Percentiles rank a stretch among this genome's conserved stretches.
phyloP scores from a whole-genome alignment of 1,139 yeast genomes.

The Kluyveromyces marxianus region DNA sequence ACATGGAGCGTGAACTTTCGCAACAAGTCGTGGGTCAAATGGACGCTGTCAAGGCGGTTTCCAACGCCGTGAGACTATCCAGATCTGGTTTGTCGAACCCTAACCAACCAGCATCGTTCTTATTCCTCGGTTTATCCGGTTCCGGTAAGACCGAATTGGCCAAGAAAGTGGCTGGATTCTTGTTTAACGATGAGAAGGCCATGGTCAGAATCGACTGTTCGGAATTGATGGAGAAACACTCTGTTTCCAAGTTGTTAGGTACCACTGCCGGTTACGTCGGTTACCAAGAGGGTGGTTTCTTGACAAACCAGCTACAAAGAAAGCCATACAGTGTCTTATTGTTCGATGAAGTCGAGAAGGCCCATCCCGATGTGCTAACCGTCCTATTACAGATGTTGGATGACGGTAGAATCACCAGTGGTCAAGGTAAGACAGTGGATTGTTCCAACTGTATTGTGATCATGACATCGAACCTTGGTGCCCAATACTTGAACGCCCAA shows the following conservation, averaged over 20 bases:
- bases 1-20: constrained; percentile 84
- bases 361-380: constrained; percentile 97
- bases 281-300: constrained; percentile 93
- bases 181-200: constrained; percentile 92
- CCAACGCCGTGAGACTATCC: constrained; percentile 86
- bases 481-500: constrained; percentile 72
- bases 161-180: constrained; percentile 89
- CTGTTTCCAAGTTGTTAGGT: constrained; percentile 89
- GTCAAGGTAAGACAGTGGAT: constrained; percentile 88
- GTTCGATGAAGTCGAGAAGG: constrained; percentile 96
- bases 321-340: constrained; percentile 91
- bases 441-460: constrained; percentile 88
- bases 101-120: constrained; percentile 89
- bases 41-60: constrained; percentile 93
- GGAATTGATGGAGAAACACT: constrained; percentile 90
- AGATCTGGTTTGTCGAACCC: constrained; percentile 97
- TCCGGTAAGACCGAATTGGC: constrained; percentile 98
- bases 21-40: constrained; percentile 89
- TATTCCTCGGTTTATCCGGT: constrained; percentile 93
- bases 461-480: constrained; percentile 97
- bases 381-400: constrained; percentile 85
- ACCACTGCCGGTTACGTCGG: constrained; percentile 99
- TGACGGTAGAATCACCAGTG: constrained; percentile 93
- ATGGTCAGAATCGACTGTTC: constrained; percentile 98
- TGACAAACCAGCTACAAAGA: constrained; percentile 85